Evolutionary conservation across 495 filamentous ascomycete species (phyloP).

Genomic region (Annulohypoxylon maeteangense): DNA sequence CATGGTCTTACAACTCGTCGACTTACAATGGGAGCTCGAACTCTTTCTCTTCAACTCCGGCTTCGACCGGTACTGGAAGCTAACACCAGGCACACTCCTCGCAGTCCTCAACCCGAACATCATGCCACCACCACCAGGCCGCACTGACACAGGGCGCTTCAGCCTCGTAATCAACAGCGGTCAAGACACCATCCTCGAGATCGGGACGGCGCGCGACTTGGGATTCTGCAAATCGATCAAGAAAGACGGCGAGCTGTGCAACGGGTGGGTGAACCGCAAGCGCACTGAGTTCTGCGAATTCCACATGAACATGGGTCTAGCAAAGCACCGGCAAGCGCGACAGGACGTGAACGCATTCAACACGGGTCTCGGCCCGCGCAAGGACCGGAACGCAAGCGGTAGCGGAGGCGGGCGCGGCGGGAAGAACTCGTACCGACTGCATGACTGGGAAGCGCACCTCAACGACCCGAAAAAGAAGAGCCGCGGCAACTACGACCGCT

Average conservation of each 20-base stretch:
- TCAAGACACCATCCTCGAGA: conserved; percentile 88
- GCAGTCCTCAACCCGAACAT: conserved; percentile 94
- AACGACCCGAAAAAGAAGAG: conserved; percentile 54
- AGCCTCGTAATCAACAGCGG: conserved; percentile 83
- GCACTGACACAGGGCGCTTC: conserved; percentile 81
- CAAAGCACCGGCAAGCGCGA: conserved; percentile 73
- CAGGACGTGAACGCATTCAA: conserved; percentile 82
- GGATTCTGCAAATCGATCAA: conserved; percentile 87
- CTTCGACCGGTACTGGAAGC: conserved; percentile 90
- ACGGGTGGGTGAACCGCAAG: conserved; percentile 84
- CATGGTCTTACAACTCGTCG: conserved; percentile 89
- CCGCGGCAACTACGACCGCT: conserved; percentile 67
- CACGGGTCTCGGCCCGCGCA: conserved; percentile 56
- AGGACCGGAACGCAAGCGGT: too few relatives aligned
- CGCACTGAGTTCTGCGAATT: conserved; percentile 94
- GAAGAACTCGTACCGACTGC: conserved; percentile 39
- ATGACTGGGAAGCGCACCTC: conserved; percentile 26
- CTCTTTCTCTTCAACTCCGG: conserved; percentile 91
- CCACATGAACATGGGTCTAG: conserved; percentile 82
- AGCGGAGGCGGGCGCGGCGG: conserved; percentile 27
- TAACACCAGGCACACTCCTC: conserved; percentile 84
- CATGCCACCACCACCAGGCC: conserved; percentile 80
- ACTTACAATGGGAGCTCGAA: conserved; percentile 90
- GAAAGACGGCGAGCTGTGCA: conserved; percentile 84
- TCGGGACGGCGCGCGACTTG: conserved; percentile 86